Base-by-base conservation (phyloP, 768 basidiomycete species). In the Tephrocybe sp. region DNA sequence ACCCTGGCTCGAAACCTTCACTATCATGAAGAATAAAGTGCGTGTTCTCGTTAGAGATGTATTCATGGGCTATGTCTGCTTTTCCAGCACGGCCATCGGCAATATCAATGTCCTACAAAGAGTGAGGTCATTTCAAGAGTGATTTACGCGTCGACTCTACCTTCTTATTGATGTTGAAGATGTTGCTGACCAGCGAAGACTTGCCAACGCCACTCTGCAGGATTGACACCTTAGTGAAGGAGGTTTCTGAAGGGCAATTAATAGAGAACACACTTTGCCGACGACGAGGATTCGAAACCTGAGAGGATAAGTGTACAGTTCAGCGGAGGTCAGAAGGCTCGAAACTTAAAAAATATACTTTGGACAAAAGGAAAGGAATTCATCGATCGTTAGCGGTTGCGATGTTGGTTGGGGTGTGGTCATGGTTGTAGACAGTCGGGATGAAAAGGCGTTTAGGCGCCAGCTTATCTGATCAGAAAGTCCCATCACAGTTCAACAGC, bases 21-120 rank as follows among this genome's bases (percentile, higher is more conserved):
- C 60, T 62, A 38, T 69, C 68, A 45, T 69, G 67, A 9, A 69
- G 48, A 15, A 68, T 53, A 37, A 69, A 62, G 13, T 53, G 59
- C 7, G 52, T 39, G 30, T 69, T 67, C 9, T 52, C 30, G 3
- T 35, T 22, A 2, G 59, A 63, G 5, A 41, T 57, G 37, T 64
- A 53, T 39, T 55, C 64, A 12, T 31, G 37, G 3, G 56, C 24
- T 18, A 69, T 66, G 28, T 68, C 56, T 9, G 63, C 57, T 1
- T 37, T 22, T 41, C 64, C 65, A 36, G 59, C 41, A 28, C 40
- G 47, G 47, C 49, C 25, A 51, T 66, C 54, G 6, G 56, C 47
- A 30, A 64, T 57, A 47, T 61, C 51, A 30, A 56, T 51, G 25
- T 55, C 31, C 46, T 47, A 21, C 13, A 11, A 16, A 34, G 11